Base-by-base conservation (phyloP, 441 rosid species). In the Corymbia calophylla region DNA sequence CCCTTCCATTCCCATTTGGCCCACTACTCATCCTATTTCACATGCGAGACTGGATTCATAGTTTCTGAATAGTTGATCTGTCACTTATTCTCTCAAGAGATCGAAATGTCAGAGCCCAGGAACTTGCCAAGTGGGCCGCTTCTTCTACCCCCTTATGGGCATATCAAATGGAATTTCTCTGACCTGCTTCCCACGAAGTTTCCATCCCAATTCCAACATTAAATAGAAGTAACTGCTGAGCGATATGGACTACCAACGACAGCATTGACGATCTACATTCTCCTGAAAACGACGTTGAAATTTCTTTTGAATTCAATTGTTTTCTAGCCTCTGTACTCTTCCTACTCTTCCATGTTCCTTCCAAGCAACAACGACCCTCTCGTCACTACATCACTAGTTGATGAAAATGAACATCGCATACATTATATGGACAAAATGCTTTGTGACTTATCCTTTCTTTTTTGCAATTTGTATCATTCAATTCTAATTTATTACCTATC, bases 401-500 rank as follows among this genome's bases (percentile, higher is more conserved):
- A 70, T 70, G 81, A 70, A 70, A 70, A 35, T 10, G 81, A 70
- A 70, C 48, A 35, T 11, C 49, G 21, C 16, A 1, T 21, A 10
- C 82, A 39, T 70, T 10, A 10, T 10, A 73, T 19, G 82, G 49
- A 73, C 82, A 73, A 73, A 73, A 19, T 12, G 4, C 29, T 5
- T 19, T 2, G 9, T 70, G 1, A 70, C 82, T 11, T 10, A 35
- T 73, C 49, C 49, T 73, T 70, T 35, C 29, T 44, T 10, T 35
- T 73, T 9, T 29, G 0, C 15, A 6, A 23, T 44, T 77, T 21
- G 51, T 44, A 12, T 12, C 2, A 0, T 2, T 1, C 2, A 51
- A 12, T 12, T 77, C 84, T 23, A 23, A 6, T 12, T 6, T 23
- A n/a, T 70, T 15, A 29, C 48, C 8, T 19, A 35, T 18, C 5